These are phyloP conservation scores for Botrytis fragariae DNA, from an alignment of 2,329 filamentous ascomycete genomes.

Conservation along the genomic window DNA sequence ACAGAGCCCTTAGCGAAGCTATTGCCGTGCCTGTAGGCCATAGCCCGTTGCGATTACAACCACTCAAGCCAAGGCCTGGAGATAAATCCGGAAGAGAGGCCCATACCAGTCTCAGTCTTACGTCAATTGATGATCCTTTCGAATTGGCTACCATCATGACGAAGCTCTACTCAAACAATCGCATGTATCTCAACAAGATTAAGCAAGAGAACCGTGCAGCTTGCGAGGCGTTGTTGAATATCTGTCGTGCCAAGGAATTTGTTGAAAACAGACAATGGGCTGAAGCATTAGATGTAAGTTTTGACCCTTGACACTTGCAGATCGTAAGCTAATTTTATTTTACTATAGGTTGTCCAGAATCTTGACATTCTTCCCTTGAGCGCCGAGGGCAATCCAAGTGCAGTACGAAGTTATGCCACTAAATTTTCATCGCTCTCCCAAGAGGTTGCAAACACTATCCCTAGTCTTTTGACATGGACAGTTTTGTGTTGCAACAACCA, in stretches of 20 bases:
- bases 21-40: constrained; percentile 84
- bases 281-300: constrained; percentile 62
- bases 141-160: constrained; percentile 62
- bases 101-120: constrained; percentile 56
- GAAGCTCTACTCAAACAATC: constrained; percentile 58
- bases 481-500: constrained; percentile 82
- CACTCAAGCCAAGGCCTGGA: constrained; percentile 44
- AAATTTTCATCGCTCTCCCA: constrained; percentile 77
- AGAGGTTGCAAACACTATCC: constrained; percentile 83
- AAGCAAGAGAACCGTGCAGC: constrained; percentile 56
- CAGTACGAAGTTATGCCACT: constrained; percentile 76
- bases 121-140: constrained; percentile 65
- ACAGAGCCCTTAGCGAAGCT: constrained; percentile 84
- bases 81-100: constrained; percentile 21
- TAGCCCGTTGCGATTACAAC: constrained; percentile 66
- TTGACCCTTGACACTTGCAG: constrained; percentile 10
- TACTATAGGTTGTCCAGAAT: constrained; percentile 63
- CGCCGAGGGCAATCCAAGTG: constrained; percentile 69
- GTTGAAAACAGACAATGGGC: constrained; percentile 59
- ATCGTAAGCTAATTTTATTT: constrained; percentile 27
- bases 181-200: constrained; percentile 60
- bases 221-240: constrained; percentile 56
- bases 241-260: constrained; percentile 58
- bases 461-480: constrained; percentile 90
- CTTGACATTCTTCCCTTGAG: constrained; percentile 79